Evolutionary conservation across 306 rosid genomes (phyloP).

Genomic region (Vigna mungo): DNA sequence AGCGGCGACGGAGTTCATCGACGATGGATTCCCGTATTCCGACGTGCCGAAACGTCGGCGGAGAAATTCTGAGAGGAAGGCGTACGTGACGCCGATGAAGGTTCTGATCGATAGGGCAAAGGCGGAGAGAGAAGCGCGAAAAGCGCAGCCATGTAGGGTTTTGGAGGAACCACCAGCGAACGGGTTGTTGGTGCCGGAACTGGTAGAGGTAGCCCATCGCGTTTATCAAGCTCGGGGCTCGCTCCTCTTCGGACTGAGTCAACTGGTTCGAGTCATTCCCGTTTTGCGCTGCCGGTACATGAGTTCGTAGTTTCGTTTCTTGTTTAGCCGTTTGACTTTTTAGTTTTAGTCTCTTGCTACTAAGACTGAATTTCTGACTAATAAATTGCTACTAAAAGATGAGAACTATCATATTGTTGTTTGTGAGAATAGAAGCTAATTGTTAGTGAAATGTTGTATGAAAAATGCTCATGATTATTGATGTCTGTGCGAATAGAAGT

Average conservation of each 20-base stretch:
- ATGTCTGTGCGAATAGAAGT: background rate
- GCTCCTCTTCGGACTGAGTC: constrained; percentile 59
- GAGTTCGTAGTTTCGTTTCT: background rate
- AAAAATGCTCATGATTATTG: background rate
- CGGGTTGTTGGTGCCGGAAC: constrained; percentile 80
- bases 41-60: constrained; percentile 68
- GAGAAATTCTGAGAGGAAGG: constrained; percentile 69
- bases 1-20: constrained; percentile 3
- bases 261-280: constrained; percentile 62
- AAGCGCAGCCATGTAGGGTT: constrained; percentile 69
- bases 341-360: background rate
- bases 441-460: background rate
- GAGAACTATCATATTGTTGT: background rate
- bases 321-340: too few relatives aligned
- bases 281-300: constrained; percentile 71
- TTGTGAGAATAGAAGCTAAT: background rate
- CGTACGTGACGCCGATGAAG: constrained; percentile 81
- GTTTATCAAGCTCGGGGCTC: constrained; percentile 64
- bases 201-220: constrained; percentile 65
- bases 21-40: constrained; percentile 41
- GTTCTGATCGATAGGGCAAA: constrained; percentile 72
- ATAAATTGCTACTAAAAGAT: background rate
- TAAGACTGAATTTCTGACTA: background rate
- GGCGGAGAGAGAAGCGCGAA: constrained; percentile 66
- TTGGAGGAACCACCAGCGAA: constrained; percentile 72